Evolutionary conservation across 805 yeast genomes (phyloP), one percentile per base, ranked within the genome.

Genomic region (Barnettozyma californica): DNA sequence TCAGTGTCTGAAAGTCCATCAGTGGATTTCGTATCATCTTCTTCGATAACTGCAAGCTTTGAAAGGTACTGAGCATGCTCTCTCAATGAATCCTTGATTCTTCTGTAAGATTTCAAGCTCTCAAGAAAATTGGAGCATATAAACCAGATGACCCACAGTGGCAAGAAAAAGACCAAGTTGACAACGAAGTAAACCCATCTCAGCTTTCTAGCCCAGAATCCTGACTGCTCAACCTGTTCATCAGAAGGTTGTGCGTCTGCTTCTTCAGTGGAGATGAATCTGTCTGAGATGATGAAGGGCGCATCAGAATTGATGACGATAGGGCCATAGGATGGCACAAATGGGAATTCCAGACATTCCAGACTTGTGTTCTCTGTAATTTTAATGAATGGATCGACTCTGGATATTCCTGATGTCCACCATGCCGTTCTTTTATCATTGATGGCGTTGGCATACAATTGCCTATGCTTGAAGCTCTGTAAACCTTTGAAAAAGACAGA

Each of bases 361-460:
- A 71, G 65, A 62, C 71, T 70, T 2, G 84, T 79, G 18, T 68
- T 62, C 21, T 63, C 60, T 49, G 70, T 70, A 14, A 74, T 68
- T 31, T 59, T 64, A 37, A 67, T 65, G 49, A 81, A 83, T 0
- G 89, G 89, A 56, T 84, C 88, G 34, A 70, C 66, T 25, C 65
- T 57, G 0, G 85, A 77, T 33, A 85, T 85, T 5, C 87, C 87
- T 0, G 95, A 74, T 2, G 95, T 87, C 78, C 86, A 87, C 84
- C 87, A 89, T 14, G 87, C 77, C 4, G 95, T 81, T 55, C 95
- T 77, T 54, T 82, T 82, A 66, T 88, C 96, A 53, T 88, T 86
- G 49, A 83, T 76, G 37, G 86, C 75, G 65, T 89, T 89, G 6
- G 94, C 86, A 60, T 88, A 87, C 41, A 87, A 65, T 6, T 81